Percentiles rank a stretch among this genome's conserved stretches.
Evolutionary conservation across 139 green algal species (phyloP).

Genomic region (Haematococcus lacustris): DNA sequence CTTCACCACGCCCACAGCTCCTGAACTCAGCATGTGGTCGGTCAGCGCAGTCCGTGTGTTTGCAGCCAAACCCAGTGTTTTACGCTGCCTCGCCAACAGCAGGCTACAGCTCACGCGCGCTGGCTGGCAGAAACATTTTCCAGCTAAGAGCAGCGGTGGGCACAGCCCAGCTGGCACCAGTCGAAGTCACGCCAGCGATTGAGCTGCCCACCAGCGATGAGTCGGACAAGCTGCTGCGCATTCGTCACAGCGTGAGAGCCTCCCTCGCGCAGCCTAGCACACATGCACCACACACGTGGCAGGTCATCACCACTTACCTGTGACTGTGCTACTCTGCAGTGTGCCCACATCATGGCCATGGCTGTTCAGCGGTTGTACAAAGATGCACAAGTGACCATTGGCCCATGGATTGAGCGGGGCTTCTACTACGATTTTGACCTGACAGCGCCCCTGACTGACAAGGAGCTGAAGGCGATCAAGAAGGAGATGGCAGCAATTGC

Average conservation of each 20-base stretch:
- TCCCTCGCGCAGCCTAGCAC: background rate
- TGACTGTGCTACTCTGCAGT: slow-evolving; percentile 38
- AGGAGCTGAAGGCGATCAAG: slow-evolving; percentile 88
- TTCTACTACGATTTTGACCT: slow-evolving; percentile 99
- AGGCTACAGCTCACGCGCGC: too few species aligned
- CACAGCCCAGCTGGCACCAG: background rate
- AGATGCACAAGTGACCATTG: slow-evolving; percentile 85
- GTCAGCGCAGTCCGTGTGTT: too few species aligned
- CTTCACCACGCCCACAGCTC: too few species aligned
- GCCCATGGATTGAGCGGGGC: slow-evolving; percentile 92
- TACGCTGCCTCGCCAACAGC: too few species aligned
- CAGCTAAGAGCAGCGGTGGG: background rate
- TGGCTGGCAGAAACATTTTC: background rate
- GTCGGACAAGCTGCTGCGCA: slow-evolving; percentile 67
- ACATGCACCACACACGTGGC: background rate
- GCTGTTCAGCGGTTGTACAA: slow-evolving; percentile 89
- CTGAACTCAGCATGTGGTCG: too few species aligned
- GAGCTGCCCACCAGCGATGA: slow-evolving; percentile 66
- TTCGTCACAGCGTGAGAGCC: slow-evolving; percentile 75
- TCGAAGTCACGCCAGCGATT: background rate
- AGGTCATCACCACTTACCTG: background rate
- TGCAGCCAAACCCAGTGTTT: too few species aligned
- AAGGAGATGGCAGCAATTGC: slow-evolving; percentile 93
- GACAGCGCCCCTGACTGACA: slow-evolving; percentile 63
- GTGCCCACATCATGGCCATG: slow-evolving; percentile 97